These are phyloP conservation scores for Bauhinia variegata DNA, from an alignment of 306 rosid genomes.

Conservation along the genomic window DNA sequence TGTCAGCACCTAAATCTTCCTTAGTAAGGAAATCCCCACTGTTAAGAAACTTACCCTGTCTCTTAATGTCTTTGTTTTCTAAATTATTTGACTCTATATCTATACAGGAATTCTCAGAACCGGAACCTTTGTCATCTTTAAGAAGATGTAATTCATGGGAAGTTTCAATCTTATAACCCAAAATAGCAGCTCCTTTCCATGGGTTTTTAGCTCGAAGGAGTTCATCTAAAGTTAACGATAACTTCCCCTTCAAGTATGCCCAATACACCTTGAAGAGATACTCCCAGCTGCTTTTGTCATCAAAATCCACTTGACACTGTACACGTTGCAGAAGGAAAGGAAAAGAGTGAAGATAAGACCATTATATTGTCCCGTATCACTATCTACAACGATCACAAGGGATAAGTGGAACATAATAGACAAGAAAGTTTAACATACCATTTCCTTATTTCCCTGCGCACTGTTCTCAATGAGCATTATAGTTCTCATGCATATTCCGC, in stretches of 20 bases:
- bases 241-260: conserved; percentile 69
- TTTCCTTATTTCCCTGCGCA: conserved; percentile 62
- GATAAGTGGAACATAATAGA: background rate
- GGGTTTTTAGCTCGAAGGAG: conserved; percentile 72
- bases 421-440: conserved; percentile 54
- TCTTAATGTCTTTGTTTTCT: conserved; percentile 46
- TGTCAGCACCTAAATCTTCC: conserved; percentile 49
- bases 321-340: conserved; percentile 15
- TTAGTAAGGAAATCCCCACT: conserved; percentile 38
- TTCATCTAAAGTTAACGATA: conserved; percentile 83
- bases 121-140: conserved; percentile 52
- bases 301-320: conserved; percentile 83
- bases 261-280: conserved; percentile 98
- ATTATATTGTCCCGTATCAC: conserved; percentile 21
- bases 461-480: conserved; percentile 83
- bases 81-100: conserved; percentile 54
- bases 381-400: background rate
- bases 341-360: conserved; percentile 25
- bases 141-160: conserved; percentile 46
- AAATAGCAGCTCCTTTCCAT: conserved; percentile 53
- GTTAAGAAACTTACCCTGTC: conserved; percentile 38
- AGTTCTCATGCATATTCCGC: conserved; percentile 88
- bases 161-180: conserved; percentile 47
- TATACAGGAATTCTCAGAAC: conserved; percentile 57
- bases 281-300: conserved; percentile 97